Conservation (phyloP, 495 filamentous ascomycete genomes). For the Penicillium verhagenii region DNA sequence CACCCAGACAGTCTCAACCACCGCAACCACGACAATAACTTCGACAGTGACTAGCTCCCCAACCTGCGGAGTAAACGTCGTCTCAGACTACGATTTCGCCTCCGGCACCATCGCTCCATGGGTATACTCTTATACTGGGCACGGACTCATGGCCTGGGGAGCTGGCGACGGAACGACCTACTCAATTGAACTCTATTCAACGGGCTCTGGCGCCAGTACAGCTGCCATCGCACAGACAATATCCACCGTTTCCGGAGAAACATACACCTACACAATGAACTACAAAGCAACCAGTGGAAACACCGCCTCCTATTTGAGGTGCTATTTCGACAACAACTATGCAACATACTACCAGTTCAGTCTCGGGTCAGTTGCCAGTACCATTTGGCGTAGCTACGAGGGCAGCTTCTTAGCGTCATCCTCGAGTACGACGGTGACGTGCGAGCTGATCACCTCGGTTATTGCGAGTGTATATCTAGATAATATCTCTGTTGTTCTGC, state of each 20-base stretch:
- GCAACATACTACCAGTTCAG: not conserved
- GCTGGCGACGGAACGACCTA: not conserved
- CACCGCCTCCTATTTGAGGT: not conserved
- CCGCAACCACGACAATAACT: not conserved
- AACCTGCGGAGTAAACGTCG: not conserved
- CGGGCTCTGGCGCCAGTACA: not conserved
- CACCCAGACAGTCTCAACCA: not conserved
- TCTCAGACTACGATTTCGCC: no score
- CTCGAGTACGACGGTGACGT: not conserved
- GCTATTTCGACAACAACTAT: not conserved
- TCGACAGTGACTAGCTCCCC: not conserved
- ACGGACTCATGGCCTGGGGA: not conserved
- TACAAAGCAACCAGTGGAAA: not conserved
- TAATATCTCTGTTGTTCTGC: not conserved
- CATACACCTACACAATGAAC: not conserved
- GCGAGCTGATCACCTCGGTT: not conserved
- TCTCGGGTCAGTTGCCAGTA: not conserved
- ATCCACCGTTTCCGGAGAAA: not conserved
- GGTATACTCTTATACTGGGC: not conserved
- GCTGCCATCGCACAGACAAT: not conserved
- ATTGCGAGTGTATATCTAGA: not conserved
- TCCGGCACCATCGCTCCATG: no score
- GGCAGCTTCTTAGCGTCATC: not conserved
- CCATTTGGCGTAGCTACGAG: not conserved
- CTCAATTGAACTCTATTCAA: not conserved